Evolutionary conservation across 495 filamentous ascomycete species (phyloP).

Genomic region (Penicillium steckii): DNA sequence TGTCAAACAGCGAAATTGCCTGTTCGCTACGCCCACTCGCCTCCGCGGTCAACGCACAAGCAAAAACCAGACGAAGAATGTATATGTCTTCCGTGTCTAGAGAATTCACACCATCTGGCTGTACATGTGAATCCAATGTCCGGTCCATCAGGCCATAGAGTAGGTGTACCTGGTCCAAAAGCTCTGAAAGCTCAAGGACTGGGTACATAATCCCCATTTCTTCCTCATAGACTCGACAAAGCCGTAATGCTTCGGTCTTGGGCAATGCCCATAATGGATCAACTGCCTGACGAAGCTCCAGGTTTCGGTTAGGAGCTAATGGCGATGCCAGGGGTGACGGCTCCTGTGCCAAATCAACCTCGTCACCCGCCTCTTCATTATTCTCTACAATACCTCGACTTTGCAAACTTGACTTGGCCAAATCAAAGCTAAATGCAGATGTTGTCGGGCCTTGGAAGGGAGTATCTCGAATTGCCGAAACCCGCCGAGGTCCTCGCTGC

Average conservation of each 20-base stretch:
- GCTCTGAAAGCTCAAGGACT: conserved; percentile 61
- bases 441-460: conserved; percentile 81
- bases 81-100: conserved; percentile 62
- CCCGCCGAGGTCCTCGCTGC: conserved; percentile 21
- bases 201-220: conserved; percentile 90
- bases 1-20: conserved; percentile 69
- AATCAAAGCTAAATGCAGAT: conserved; percentile 73
- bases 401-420: conserved; percentile 78
- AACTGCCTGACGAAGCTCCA: conserved; percentile 31
- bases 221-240: conserved; percentile 75
- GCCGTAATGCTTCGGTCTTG: conserved; percentile 72
- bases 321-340: conserved; percentile 52
- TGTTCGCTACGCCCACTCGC: conserved; percentile 72
- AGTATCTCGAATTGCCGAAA: conserved; percentile 26
- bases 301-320: conserved; percentile 41
- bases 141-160: conserved; percentile 60
- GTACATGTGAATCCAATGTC: not conserved
- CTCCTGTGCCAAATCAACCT: conserved; percentile 45
- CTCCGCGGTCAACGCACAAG: conserved; percentile 68
- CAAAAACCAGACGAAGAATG: conserved; percentile 73
- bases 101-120: not conserved
- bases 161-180: conserved; percentile 58
- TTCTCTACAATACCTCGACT: conserved; percentile 71
- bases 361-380: conserved; percentile 44
- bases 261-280: conserved; percentile 77